Conservation (phyloP, 2,329 filamentous ascomycete species). For the Colletotrichum higginsianum region DNA sequence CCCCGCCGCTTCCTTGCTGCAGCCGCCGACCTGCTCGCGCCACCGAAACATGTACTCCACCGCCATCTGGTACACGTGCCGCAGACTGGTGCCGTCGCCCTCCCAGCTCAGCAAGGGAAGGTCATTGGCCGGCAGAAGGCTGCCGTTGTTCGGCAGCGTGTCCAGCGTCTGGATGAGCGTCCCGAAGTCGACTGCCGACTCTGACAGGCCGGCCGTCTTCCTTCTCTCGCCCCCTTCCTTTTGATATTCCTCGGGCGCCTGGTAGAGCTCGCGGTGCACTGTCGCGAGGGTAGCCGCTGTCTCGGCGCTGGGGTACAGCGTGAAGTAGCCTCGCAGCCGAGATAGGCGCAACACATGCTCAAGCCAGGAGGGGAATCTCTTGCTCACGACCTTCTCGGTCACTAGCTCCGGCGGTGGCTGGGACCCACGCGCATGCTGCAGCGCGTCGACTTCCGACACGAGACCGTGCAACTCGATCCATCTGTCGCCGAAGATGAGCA, state of each 20-base stretch:
- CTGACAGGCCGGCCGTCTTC: slow-evolving; percentile 47
- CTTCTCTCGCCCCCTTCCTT: slow-evolving; percentile 44
- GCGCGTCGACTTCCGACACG: slow-evolving; percentile 73
- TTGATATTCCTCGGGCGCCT: slow-evolving; percentile 78
- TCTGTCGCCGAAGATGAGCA: slow-evolving; percentile 85
- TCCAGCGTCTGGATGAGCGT: slow-evolving; percentile 63
- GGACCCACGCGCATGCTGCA: slow-evolving; percentile 51
- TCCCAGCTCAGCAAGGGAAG: slow-evolving; percentile 76
- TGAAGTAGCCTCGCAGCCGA: slow-evolving; percentile 81
- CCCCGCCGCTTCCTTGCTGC: slow-evolving; percentile 57
- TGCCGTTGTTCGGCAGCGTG: slow-evolving; percentile 61
- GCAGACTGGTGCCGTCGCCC: slow-evolving; percentile 63
- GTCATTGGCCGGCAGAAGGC: slow-evolving; percentile 59
- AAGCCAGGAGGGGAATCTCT: slow-evolving; percentile 81
- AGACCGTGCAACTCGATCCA: slow-evolving; percentile 91
- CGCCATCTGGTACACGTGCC: slow-evolving; percentile 61
- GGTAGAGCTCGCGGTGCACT: slow-evolving; percentile 82
- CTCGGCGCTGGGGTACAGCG: slow-evolving; percentile 80
- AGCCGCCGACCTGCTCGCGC: slow-evolving; percentile 77
- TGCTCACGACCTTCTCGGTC: slow-evolving; percentile 73
- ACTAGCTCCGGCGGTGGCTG: slow-evolving; percentile 57
- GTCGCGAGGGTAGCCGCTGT: slow-evolving; percentile 73
- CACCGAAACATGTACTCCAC: slow-evolving; percentile 71
- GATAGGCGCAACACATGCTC: slow-evolving; percentile 85
- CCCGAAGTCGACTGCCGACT: slow-evolving; percentile 45